Base-by-base conservation (phyloP, 768 basidiomycete species). In the Podaxis sp. region DNA sequence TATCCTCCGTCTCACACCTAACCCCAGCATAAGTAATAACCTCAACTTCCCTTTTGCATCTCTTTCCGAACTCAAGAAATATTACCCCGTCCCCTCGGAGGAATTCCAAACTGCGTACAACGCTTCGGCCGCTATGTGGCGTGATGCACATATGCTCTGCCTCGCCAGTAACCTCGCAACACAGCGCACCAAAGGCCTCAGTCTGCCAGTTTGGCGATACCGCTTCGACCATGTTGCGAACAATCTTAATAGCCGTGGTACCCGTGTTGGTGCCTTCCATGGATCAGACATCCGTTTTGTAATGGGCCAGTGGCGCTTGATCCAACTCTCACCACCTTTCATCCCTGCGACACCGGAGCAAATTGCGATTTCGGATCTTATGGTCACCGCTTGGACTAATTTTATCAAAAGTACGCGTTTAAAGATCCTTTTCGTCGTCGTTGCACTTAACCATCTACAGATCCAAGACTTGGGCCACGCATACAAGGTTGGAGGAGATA, bases 301-400 rank as follows among this genome's bases (percentile, higher is more conserved):
- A 4, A 75, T 75, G 74, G 74, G 74, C 1, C 58, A 58, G 28
- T 74, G 73, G 72, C 59, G 73, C 40, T 73, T 71, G 3, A 75
- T 75, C 52, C 72, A 73, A 2, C 57, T 73, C 13, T 70, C 70
- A 1, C 74, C 71, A 9, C 74, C 74, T 1, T 74, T 73, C 55
- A 67, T 73, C 9, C 65, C 69, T 19, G 74, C 74, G 0, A 73
- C 72, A 2, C 57, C 65, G 12, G 71, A 73, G 19, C 66, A 74
- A 61, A 68, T 75, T 26, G 63, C 59, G 13, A 67, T 76, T n/a
- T 76, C 73, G 11, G 73, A 74, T 64, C 52, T 73, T 33, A 74
- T 74, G 73, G 72, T 74, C 24, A 68, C 65, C n/a, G 75, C 73
- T 8, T 76, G 75, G 75, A 72, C 72, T n/a, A 76, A 76, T 59